Evolutionary conservation across 2,329 filamentous ascomycete species (phyloP), one percentile per base, ranked within the genome.

Genomic region (Microcyclosporella mali): DNA sequence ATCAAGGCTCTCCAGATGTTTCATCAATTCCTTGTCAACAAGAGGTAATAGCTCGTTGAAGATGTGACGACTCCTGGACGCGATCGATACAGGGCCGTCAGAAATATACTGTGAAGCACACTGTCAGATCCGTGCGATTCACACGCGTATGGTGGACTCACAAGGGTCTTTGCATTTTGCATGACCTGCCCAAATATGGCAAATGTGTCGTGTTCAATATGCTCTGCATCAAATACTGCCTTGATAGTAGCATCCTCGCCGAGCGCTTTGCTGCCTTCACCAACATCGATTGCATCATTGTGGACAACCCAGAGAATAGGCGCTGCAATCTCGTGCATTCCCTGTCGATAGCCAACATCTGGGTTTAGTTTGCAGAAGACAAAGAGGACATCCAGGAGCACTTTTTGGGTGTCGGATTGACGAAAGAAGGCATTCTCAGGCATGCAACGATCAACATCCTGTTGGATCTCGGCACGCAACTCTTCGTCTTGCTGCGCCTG

Each of bases 301-400:
- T 89, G 81, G 4, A 97, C 70, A 2, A 88, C 85, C 75, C 88
- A 88, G 6, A 95, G 70, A 29, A 98, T 81, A 0, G 92, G 89
- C 0, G 92, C 92, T 11, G 97, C 73, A 33, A 98, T 72, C 66
- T 98, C 92, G 62, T 98, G 92, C 90, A 98, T 98, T 9, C 92
- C 92, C 68, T 98, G 92, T n/a, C 92, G 81, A 62, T 98, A 98
- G 12, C 88, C 88, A 41, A 88, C 75, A 53, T 84, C 81, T 1
- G 87, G 87, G 59, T 97, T 87, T 40, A 94, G 76, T 65, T 95
- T 97, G 69, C 88, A 92, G 67, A 89, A 97, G 52, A 98, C 78
- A 65, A 97, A 98, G 27, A 98, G 72, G 25, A 95, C 81, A 60
- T 98, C 86, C 25, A 94, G 69, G 56, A 98, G 82, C 65, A 87